Evolutionary conservation across 257 asterid genomes (phyloP), one percentile per base, ranked within the genome.

Genomic region (Plantago elongata): DNA sequence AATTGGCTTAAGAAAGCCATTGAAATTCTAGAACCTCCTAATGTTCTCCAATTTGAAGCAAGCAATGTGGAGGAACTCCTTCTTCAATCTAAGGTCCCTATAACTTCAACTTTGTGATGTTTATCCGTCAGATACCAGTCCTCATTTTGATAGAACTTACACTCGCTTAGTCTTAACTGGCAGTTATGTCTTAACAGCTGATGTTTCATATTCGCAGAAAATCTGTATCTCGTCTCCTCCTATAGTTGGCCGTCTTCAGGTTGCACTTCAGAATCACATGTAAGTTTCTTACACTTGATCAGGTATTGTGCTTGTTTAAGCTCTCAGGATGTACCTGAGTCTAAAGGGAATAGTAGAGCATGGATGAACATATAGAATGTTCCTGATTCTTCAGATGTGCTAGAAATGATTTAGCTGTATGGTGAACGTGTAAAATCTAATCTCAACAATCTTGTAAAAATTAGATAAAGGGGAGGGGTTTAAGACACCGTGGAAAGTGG

Each of bases 1-100:
- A 71, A 61, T 61, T 86, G 95, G 94, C 90, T 91, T 62, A 70
- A 68, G 75, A 77, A 81, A 54, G 84, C 95, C 71, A 69, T 89
- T 75, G 88, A 83, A 69, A 72, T 86, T 77, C 85, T 84, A 63
- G 77, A 72, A 47, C 76, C 77, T 5, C 65, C 66, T 70, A 72
- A 67, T 63, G 67, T 40, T 62, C 22, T 65, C 37, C 78, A 64
- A 74, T 79, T 62, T 68, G 83, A 77, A 65, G 73, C 83, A 65
- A 72, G 65, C 77, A 70, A 67, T 50, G 95, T 85, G 63, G 83
- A 81, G 72, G 84, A 75, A 68, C 77, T 78, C 64, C 78, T 86
- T 74, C 67, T 64, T 71, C 79, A 81, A 60, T 75, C 85, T 45
- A 75, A 88, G 98, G 98, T 88, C 74, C 68, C 56, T 70, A 69